Conservation (phyloP, 2,329 filamentous ascomycete species). For the Xylaria sp. region DNA sequence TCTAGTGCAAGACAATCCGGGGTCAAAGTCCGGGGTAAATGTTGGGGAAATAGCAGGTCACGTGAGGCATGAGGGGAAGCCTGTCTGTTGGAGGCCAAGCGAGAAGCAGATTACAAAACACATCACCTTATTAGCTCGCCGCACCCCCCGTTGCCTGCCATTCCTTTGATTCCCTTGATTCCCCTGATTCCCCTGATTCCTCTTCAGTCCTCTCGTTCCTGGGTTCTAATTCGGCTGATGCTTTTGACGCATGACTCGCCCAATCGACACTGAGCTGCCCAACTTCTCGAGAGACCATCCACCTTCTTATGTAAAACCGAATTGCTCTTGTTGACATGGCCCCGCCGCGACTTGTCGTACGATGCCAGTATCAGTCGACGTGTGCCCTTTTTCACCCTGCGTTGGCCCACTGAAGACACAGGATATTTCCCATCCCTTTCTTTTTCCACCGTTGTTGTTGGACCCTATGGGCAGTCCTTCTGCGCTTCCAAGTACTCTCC, state of each 20-base stretch:
- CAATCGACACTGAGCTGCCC: neutral
- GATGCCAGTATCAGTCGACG: slow-evolving; percentile 11
- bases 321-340: neutral
- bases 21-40: slow-evolving; percentile 24
- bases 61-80: slow-evolving; percentile 25
- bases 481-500: neutral
- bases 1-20: slow-evolving; percentile 5
- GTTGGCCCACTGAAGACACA: slow-evolving; percentile 8
- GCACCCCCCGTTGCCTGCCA: neutral
- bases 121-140: slow-evolving; percentile 6
- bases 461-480: neutral
- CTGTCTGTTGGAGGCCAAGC: slow-evolving; percentile 2
- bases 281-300: neutral
- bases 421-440: neutral
- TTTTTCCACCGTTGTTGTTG: neutral
- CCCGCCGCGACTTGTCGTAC: slow-evolving; percentile 4
- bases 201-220: neutral
- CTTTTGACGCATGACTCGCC: neutral
- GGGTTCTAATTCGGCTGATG: neutral
- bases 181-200: no score
- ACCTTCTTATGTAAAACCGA: neutral
- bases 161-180: no score
- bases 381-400: neutral
- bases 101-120: slow-evolving; percentile 15
- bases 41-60: slow-evolving; percentile 20